Evolutionary conservation across 2,329 filamentous ascomycete genomes (phyloP).

Genomic region (Dryadomyces quercus-mongolicae): DNA sequence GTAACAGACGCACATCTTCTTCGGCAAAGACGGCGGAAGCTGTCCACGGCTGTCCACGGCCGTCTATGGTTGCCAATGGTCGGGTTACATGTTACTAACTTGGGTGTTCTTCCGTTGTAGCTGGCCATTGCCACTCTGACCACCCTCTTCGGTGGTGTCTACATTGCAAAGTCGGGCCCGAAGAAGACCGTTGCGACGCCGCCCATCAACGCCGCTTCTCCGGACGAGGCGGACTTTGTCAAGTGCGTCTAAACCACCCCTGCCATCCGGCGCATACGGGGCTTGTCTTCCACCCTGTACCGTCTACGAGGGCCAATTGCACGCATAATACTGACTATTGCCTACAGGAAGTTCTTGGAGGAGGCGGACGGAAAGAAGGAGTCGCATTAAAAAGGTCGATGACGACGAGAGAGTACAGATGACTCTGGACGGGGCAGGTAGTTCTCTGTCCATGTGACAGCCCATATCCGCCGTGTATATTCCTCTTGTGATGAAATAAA

Average conservation of each 20-base stretch:
- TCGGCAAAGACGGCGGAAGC: not conserved
- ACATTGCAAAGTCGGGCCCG: constrained; percentile 30
- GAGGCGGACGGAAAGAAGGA: constrained; percentile 29
- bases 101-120: constrained; percentile 19
- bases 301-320: not conserved
- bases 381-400: constrained; percentile 7
- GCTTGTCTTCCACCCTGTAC: too few relatives aligned
- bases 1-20: constrained; percentile 17
- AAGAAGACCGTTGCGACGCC: constrained; percentile 32
- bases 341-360: constrained; percentile 33
- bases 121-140: constrained; percentile 45
- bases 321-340: not conserved
- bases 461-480: constrained; percentile 1
- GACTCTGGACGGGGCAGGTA: not conserved
- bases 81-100: constrained; percentile 1
- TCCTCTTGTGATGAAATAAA: constrained; percentile 4
- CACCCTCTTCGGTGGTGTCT: constrained; percentile 36
- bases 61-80: not conserved
- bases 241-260: constrained; percentile 31
- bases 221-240: constrained; percentile 54
- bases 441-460: not conserved
- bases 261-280: not conserved
- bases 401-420: not conserved
- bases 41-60: constrained; percentile 8
- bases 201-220: constrained; percentile 49